Evolutionary conservation across 345 rosid genomes (phyloP).

Genomic region (Eucalyptus melliodora): DNA sequence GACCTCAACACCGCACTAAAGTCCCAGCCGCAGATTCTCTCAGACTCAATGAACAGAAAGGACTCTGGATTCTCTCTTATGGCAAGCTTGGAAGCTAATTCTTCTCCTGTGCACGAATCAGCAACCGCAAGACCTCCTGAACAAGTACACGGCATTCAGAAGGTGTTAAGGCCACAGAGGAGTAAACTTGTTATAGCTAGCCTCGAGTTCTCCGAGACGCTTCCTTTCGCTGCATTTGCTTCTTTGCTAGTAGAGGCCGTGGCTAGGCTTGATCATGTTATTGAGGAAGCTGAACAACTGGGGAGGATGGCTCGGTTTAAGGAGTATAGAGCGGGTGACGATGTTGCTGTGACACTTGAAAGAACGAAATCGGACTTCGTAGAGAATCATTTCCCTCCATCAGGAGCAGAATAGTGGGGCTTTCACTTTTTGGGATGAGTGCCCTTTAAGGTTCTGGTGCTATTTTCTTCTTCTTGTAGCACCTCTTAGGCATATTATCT

Average conservation of each 20-base stretch:
- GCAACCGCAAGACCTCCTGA: constrained; percentile 14
- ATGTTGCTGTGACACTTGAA: not conserved
- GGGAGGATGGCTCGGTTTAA: constrained; percentile 56
- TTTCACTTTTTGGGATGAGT: not conserved
- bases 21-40: constrained; percentile 54
- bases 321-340: constrained; percentile 32
- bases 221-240: constrained; percentile 85
- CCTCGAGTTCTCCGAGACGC: constrained; percentile 71
- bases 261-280: constrained; percentile 68
- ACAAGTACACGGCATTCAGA: constrained; percentile 7
- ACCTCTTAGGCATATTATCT: not conserved
- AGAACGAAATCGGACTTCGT: not conserved
- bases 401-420: not conserved
- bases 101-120: not conserved
- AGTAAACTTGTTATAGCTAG: constrained; percentile 52
- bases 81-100: not conserved
- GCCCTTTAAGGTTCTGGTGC: not conserved
- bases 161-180: constrained; percentile 50
- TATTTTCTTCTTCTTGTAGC: not conserved
- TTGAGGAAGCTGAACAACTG: constrained; percentile 62
- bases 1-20: constrained; percentile 55
- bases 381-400: not conserved
- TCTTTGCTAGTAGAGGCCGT: constrained; percentile 68
- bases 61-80: not conserved
- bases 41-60: not conserved